Evolutionary conservation across 208 protist genomes (phyloP), one percentile per base, ranked within the genome.

Genomic region (Leishmania braziliensis): DNA sequence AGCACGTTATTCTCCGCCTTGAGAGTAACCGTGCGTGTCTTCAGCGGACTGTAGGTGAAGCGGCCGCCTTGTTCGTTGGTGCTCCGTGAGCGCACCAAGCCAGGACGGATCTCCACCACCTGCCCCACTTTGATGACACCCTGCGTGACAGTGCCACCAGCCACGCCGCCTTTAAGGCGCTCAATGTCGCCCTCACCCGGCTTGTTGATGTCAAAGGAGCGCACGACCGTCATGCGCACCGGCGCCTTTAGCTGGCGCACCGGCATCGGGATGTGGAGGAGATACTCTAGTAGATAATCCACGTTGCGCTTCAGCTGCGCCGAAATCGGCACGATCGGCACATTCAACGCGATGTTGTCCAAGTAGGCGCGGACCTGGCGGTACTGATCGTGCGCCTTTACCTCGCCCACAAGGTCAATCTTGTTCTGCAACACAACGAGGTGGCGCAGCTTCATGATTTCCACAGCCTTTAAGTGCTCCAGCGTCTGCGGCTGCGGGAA

Each of bases 361-460:
- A 98, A 78, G 84, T 95, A 98, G 68, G 79, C 82, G 1, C 95
- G 86, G 77, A 99, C 99, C 82, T 99, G 91, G 29, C 97, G 84
- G 86, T 99, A 98, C 89, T 99, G 99, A 68, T 99, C 96, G 46
- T 96, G 80, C 33, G 98, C 99, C 48, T 94, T 87, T 10, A 89
- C 88, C 85, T 99, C 93, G 62, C 98, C 98, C n/a, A 99, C 96
- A 9, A 99, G 92, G 92, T 99, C 99, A 83, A 99, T 99, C 91
- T 99, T 99, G 91, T 99, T 99, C 92, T 99, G 99, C n/a, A 99
- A 81, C 54, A 99, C 99, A 58, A 99, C 96, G 51, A 99, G 96
- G 86, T 99, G 86, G 63, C 94, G 90, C 20, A 99, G 88, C 84
- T 99, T 99, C 99, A 99, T 99, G 88, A 99, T 99, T 88, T 99